A percentile compares a stretch with the other conserved stretches of the same genome.
Evolutionary conservation across 768 basidiomycete genomes (phyloP).

Genomic region (Russula virescens): DNA sequence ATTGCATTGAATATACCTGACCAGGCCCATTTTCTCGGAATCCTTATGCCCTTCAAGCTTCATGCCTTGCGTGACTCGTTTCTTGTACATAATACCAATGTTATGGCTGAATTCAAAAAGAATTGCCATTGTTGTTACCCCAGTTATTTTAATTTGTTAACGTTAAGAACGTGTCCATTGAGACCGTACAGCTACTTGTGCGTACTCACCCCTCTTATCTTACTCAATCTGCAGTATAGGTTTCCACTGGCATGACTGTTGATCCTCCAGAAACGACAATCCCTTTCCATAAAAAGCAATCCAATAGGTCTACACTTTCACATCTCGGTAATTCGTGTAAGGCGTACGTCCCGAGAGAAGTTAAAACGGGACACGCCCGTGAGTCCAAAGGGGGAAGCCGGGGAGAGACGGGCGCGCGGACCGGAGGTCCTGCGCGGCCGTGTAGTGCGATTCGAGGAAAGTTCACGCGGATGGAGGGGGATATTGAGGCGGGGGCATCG

Average conservation of each 20-base stretch:
- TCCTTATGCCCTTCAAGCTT: neutral
- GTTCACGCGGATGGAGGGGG: no score
- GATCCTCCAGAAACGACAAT: neutral
- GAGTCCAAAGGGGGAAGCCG: no score
- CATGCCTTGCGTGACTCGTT: neutral
- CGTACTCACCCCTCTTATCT: no score
- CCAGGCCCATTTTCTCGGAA: neutral
- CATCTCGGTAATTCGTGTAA: no score
- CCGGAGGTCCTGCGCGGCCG: no score
- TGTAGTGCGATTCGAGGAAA: no score
- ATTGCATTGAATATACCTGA: constrained; percentile 1
- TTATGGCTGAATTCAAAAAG: neutral
- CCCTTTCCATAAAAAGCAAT: neutral
- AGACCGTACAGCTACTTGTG: neutral
- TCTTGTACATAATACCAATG: neutral
- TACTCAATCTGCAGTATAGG: no score
- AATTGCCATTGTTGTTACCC: neutral
- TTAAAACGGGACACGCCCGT: no score
- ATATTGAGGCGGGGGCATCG: no score
- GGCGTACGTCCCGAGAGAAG: no score
- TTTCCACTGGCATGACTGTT: no score
- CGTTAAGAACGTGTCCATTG: neutral
- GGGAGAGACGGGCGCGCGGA: no score
- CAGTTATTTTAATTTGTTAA: neutral
- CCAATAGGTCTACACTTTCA: neutral